These are phyloP conservation scores for Suillus lakei DNA, from an alignment of 768 basidiomycete species.

Conservation along the genomic window DNA sequence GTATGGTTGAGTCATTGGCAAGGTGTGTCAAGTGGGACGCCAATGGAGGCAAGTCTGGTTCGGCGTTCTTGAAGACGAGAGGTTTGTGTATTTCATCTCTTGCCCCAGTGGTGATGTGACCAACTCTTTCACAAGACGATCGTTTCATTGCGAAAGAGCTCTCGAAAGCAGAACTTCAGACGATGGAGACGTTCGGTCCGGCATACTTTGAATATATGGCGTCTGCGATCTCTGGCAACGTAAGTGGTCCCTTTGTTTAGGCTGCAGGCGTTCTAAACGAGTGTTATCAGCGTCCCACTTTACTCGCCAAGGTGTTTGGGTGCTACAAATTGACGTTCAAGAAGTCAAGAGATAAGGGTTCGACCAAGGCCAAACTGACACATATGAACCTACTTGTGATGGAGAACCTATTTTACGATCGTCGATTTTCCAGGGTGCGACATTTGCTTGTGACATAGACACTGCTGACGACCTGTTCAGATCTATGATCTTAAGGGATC, in stretches of 20 bases:
- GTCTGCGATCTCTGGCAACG: slow-evolving; percentile 85
- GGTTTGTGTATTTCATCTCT: slow-evolving; percentile 51
- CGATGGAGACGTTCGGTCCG: slow-evolving; percentile 96
- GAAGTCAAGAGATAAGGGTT: slow-evolving; percentile 71
- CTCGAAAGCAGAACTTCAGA: slow-evolving; percentile 87
- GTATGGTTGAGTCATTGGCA: slow-evolving; percentile 91
- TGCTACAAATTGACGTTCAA: slow-evolving; percentile 94
- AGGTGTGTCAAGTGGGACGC: slow-evolving; percentile 97
- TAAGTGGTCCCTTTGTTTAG: slow-evolving; percentile 41
- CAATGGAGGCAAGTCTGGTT: slow-evolving; percentile 94
- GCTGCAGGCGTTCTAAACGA: slow-evolving; percentile 4
- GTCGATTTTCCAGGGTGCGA: slow-evolving; percentile 84
- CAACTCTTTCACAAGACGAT: slow-evolving; percentile 64
- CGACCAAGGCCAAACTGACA: slow-evolving; percentile 74
- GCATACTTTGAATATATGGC: slow-evolving; percentile 99
- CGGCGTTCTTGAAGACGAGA: slow-evolving; percentile 93
- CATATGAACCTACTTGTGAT: slow-evolving; percentile 97
- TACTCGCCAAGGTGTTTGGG: slow-evolving; percentile 95
- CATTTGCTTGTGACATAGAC: background rate
- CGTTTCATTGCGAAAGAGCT: slow-evolving; percentile 99
- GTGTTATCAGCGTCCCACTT: slow-evolving; percentile 76
- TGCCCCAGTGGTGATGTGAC: background rate
- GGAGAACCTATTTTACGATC: slow-evolving; percentile 97
- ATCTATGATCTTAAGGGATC: slow-evolving; percentile 99
- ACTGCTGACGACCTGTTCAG: slow-evolving; percentile 42